Evolutionary conservation across 768 basidiomycete genomes (phyloP).

Genomic region (Lactarius vividus): DNA sequence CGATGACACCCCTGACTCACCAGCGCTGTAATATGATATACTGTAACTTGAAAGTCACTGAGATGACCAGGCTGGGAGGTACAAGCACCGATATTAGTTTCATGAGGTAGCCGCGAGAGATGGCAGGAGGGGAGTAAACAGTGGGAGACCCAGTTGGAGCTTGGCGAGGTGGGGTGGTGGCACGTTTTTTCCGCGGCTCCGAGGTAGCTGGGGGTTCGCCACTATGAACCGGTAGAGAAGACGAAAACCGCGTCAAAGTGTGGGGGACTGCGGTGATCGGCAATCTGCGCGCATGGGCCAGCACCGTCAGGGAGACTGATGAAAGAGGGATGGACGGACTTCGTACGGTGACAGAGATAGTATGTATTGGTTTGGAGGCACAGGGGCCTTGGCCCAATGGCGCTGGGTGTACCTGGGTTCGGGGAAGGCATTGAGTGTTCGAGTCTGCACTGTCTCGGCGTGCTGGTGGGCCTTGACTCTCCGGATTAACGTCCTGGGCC

Average conservation of each 20-base stretch:
- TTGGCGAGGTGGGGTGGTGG: too few relatives aligned
- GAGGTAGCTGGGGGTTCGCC: background rate
- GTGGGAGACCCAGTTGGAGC: background rate
- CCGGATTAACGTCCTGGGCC: too few relatives aligned
- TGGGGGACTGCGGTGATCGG: background rate
- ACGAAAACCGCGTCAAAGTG: background rate
- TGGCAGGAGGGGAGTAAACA: background rate
- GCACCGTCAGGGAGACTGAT: background rate
- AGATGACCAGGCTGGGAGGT: background rate
- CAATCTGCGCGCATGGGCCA: background rate
- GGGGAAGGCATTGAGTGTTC: background rate
- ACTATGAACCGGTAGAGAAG: background rate
- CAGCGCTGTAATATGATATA: background rate
- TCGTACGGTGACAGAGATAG: background rate
- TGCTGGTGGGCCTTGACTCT: background rate
- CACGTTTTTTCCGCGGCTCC: background rate
- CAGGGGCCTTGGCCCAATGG: too few relatives aligned
- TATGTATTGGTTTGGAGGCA: too few relatives aligned
- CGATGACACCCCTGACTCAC: background rate
- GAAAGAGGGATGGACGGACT: background rate
- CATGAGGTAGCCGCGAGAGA: background rate
- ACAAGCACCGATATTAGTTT: background rate
- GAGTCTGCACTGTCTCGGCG: background rate
- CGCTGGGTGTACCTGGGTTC: too few relatives aligned
- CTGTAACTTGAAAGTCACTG: too few relatives aligned